A percentile compares a stretch with the other conserved stretches of the same genome.
phyloP scores from a whole-genome alignment of 148 eudicot species.

The Fagopyrum esculentum region DNA sequence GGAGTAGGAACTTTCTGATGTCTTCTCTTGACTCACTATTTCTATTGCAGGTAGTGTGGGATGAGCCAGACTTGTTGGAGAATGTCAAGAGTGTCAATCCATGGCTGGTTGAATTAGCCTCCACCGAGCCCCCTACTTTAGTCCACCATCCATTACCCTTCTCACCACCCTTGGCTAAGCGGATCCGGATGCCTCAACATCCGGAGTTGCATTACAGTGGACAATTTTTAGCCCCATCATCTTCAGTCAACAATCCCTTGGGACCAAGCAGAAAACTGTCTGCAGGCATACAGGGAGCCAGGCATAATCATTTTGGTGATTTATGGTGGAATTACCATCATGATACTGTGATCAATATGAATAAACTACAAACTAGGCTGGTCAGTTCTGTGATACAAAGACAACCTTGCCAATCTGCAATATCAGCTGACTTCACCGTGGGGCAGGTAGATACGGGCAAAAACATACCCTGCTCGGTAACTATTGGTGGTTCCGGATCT shows the following conservation, averaged over 20 bases:
- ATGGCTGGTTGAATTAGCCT: conserved; percentile 87
- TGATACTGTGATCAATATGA: conserved; percentile 43
- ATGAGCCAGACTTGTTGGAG: conserved; percentile 90
- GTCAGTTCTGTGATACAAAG: conserved; percentile 42
- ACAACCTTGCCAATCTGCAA: conserved; percentile 29
- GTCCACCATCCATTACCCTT: conserved; percentile 54
- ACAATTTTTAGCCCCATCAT: conserved; percentile 50
- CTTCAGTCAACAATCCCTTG: conserved; percentile 48
- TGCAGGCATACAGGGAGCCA: conserved; percentile 99
- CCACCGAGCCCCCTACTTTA: conserved; percentile 57
- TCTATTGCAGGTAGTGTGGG: conserved; percentile 78
- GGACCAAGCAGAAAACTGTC: conserved; percentile 29
- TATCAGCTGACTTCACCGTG: conserved; percentile 19
- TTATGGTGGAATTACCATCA: conserved; percentile 29
- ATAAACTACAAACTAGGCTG: conserved; percentile 45
- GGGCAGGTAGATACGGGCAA: conserved; percentile 29
- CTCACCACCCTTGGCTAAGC: conserved; percentile 67
- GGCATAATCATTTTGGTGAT: conserved; percentile 78
- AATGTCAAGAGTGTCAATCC: conserved; percentile 92
- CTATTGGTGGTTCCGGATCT: conserved; percentile 50
- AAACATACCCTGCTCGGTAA: conserved; percentile 58
- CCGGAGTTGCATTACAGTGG: conserved; percentile 56
- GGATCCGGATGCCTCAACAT: conserved; percentile 53
- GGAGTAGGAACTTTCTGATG: background rate
- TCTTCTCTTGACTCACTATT: background rate